Evolutionary conservation across 1,139 yeast species (phyloP), one percentile per base, ranked within the genome.

Genomic region (Candida gigantensis): DNA sequence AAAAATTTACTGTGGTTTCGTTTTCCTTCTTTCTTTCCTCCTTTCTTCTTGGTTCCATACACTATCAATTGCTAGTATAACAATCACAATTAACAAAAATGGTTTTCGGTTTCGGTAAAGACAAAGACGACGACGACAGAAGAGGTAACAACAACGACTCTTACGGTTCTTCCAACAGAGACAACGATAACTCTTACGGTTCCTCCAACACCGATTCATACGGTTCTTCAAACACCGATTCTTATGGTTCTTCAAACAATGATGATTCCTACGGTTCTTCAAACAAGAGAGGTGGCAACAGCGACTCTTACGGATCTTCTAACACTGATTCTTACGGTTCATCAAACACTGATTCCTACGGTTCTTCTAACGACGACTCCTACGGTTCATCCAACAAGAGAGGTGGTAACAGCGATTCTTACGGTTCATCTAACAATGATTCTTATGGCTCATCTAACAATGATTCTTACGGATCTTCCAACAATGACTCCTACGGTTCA

Each of bases 31-130:
- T 16, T 30, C 16, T 9, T 24, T 11, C 12, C 24, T 23, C 14
- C 16, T 17, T 24, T 17, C 7, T 24, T 24, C 10, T 30, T 16
- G n/a, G n/a, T n/a, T n/a, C n/a, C n/a, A n/a, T n/a, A n/a, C n/a
- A 4, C 20, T 13, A 9, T 13, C 17, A 5, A 17, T 20, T 20
- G 6, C 23, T 20, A 20, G 23, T 6, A 20, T 20, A 9, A 9
- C 23, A 20, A 4, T 20, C 23, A 23, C 14, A 25, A 28, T 16
- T 19, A 32, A 54, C 36, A 50, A n/a, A n/a, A n/a, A 58, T 58
- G 64, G 64, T 51, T 40, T 58, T 58, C 41, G 64, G 63, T 30
- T 56, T 58, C 25, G 64, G 64, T 43, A 47, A 50, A 36, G 47
- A 47, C 24, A 37, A 43, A 21, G 41, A 47, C 40, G 25, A 37